Percentiles rank a stretch among this genome's conserved stretches.
Conservation (phyloP, 2,329 filamentous ascomycete species). For the Zymoseptoria ardabiliae region DNA sequence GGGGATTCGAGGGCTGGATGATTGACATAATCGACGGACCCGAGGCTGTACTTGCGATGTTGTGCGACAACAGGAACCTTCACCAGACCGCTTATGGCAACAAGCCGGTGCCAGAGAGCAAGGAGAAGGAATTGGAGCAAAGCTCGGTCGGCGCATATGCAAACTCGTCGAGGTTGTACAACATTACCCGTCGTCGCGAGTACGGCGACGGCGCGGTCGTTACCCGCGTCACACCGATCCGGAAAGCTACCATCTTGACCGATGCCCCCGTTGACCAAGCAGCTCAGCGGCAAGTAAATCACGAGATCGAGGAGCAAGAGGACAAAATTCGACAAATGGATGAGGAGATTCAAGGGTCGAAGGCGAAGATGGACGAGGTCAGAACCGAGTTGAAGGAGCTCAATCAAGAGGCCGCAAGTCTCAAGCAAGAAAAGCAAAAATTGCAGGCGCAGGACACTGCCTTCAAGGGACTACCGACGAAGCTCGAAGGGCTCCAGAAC, state of each 20-base stretch:
- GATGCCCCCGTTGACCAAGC: constrained; percentile 65
- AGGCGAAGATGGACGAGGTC: constrained; percentile 18
- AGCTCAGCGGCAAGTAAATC: constrained; percentile 55
- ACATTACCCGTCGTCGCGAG: constrained; percentile 64
- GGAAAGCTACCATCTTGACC: constrained; percentile 62
- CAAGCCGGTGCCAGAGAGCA: constrained; percentile 55
- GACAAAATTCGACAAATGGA: constrained; percentile 34
- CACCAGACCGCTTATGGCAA: constrained; percentile 61
- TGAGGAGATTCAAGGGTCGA: constrained; percentile 27
- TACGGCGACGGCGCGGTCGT: constrained; percentile 70
- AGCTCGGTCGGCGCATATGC: constrained; percentile 61
- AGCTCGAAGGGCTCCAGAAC: constrained; percentile 53
- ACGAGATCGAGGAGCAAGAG: constrained; percentile 40
- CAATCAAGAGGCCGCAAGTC: constrained; percentile 35
- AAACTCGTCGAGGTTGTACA: constrained; percentile 57
- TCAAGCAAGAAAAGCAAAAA: constrained; percentile 21
- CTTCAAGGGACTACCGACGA: constrained; percentile 62
- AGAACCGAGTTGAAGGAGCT: constrained; percentile 24
- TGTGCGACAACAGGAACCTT: constrained; percentile 66
- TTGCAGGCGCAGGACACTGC: constrained; percentile 57
- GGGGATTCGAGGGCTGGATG: constrained; percentile 72
- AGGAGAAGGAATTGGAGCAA: constrained; percentile 55
- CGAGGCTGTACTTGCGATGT: constrained; percentile 74
- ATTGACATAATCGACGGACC: constrained; percentile 75
- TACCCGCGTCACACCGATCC: constrained; percentile 57